These are phyloP conservation scores for Thielaviopsis populi DNA, from an alignment of 2,329 filamentous ascomycete genomes.

Conservation along the genomic window DNA sequence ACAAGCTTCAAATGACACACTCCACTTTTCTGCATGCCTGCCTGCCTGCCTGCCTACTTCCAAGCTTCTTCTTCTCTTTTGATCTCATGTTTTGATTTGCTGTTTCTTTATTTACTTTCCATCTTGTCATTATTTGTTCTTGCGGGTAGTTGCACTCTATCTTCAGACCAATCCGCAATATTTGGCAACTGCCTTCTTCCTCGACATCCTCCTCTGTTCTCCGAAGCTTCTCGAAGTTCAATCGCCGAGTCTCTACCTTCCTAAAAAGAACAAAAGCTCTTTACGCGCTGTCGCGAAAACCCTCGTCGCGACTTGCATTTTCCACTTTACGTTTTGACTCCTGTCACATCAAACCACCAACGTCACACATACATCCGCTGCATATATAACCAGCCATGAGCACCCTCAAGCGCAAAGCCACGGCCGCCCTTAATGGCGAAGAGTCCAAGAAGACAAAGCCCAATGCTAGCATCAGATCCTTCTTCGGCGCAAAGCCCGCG, in stretches of 20 bases:
- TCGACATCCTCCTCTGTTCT: not conserved
- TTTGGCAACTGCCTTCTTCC: not conserved
- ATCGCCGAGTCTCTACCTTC: not conserved
- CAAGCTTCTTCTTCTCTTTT: not conserved
- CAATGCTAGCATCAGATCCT: conserved; percentile 71
- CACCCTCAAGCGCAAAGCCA: conserved; percentile 52
- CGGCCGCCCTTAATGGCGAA: conserved; percentile 27
- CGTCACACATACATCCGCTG: not conserved
- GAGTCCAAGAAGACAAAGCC: conserved; percentile 57
- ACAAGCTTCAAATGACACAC: not conserved
- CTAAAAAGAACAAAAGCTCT: not conserved
- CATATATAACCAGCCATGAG: conserved; percentile 28
- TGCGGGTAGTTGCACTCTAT: not conserved
- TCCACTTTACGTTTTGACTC: not conserved
- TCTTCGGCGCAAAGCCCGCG: conserved; percentile 61
- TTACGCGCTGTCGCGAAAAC: conserved; percentile 4
- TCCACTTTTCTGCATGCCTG: not conserved
- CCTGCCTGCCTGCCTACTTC: not conserved
- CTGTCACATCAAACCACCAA: not conserved
- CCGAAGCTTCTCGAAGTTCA: not conserved
- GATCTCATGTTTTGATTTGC: not conserved
- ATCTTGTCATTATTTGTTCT: not conserved
- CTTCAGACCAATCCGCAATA: not conserved
- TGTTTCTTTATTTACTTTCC: not conserved
- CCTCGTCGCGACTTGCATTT: conserved; percentile 1